Evolutionary conservation across 2,329 filamentous ascomycete genomes (phyloP), one percentile per base, ranked within the genome.

Genomic region (Allantophomopsis cytisporea): DNA sequence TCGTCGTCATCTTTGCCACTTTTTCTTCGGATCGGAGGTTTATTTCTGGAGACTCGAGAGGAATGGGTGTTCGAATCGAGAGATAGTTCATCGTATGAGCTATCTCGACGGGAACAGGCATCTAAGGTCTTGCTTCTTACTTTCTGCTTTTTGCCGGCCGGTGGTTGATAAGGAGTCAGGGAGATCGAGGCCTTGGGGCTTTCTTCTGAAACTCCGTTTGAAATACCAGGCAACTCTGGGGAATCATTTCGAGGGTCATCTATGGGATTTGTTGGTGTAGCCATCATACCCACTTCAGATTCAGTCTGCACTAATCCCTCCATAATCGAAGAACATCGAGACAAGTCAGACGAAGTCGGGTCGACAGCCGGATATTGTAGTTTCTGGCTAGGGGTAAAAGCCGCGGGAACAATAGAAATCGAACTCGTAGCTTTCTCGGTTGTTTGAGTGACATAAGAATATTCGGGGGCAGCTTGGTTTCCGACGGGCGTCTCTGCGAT

Each of bases 301-400:
- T 28, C 23, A 8, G 7, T 8, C 23, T 28, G 23, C 8, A 6
- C 23, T 28, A 28, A 38, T 17, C 38, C 28, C 7, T 41, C 38
- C 16, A 39, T 34, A 11, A 38, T 17, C 3, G 40, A 41, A 10
- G 37, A 39, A 15, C 18, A 28, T 16, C 32, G 31, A 34, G 18
- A 36, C 17, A 36, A 12, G 35, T 28, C 38, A 15, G 37, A 32
- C n/a, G 38, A 41, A 7, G 15, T 28, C 11, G 17, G 23, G 11
- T 21, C 16, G 17, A 41, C 21, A 31, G 17, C 32, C 10, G 16
- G 17, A 32, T 43, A 41, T n/a, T 28, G 21, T 20, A 20, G 16
- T 30, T 21, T 38, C 34, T 41, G 41, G 21, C 39, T 41, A 14
- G 21, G 39, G 13, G 34, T 37, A 10, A 43, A 41, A 34, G 35